Conservation (phyloP, 2,329 filamentous ascomycete species). For the Aspergillus ruber region DNA sequence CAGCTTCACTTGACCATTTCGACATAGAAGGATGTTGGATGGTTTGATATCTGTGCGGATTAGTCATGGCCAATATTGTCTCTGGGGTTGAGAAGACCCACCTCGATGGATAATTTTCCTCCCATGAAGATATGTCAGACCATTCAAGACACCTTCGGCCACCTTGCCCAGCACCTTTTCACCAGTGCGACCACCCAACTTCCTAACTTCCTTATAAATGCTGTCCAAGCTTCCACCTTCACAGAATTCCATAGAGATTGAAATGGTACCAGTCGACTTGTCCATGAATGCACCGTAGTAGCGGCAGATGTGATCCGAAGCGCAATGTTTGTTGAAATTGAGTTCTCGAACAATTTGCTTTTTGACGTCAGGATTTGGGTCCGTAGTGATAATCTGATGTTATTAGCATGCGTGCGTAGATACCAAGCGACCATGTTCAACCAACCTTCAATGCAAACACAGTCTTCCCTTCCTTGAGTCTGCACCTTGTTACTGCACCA, state of each 20-base stretch:
- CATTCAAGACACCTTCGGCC: slow-evolving; percentile 87
- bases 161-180: slow-evolving; percentile 97
- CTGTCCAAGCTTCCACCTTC: slow-evolving; percentile 94
- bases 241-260: slow-evolving; percentile 98
- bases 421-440: neutral
- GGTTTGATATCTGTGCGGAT: slow-evolving; percentile 75
- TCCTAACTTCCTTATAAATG: slow-evolving; percentile 96
- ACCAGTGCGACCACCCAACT: slow-evolving; percentile 85
- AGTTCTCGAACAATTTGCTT: slow-evolving; percentile 96
- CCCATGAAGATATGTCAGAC: slow-evolving; percentile 88
- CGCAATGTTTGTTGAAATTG: slow-evolving; percentile 96
- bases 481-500: slow-evolving; percentile 87
- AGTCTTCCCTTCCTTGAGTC: slow-evolving; percentile 83
- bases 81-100: slow-evolving; percentile 17
- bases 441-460: slow-evolving; percentile 89
- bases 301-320: slow-evolving; percentile 89
- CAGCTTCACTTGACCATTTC: slow-evolving; percentile 88
- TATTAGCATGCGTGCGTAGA: slow-evolving; percentile 6
- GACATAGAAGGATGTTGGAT: slow-evolving; percentile 89
- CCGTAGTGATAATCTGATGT: slow-evolving; percentile 86
- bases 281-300: slow-evolving; percentile 98
- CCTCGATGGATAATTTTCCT: slow-evolving; percentile 93
- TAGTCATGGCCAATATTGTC: slow-evolving; percentile 5
- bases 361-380: slow-evolving; percentile 95
- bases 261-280: slow-evolving; percentile 91